These are phyloP conservation scores for Prunus kanzakura DNA, from an alignment of 306 rosid genomes.

Conservation along the genomic window DNA sequence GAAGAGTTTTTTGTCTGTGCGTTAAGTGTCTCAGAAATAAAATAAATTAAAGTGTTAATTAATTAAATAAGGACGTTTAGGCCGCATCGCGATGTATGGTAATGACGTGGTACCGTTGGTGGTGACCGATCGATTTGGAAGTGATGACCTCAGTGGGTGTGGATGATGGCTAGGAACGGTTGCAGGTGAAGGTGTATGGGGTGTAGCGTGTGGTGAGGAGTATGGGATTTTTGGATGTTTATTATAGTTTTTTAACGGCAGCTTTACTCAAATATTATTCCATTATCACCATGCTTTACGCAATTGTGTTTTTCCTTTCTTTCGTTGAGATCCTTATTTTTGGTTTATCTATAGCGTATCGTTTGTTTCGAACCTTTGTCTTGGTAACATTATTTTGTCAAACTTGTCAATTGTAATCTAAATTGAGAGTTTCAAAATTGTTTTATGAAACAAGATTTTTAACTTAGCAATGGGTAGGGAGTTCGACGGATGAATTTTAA, in stretches of 20 bases:
- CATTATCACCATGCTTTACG: slow-evolving; percentile 18
- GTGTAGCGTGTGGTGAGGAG: background rate
- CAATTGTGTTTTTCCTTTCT: slow-evolving; percentile 9
- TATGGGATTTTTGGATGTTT: background rate
- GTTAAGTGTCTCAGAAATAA: slow-evolving; percentile 1
- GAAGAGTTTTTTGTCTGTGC: background rate
- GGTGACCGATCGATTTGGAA: background rate
- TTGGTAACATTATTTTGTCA: too few species aligned
- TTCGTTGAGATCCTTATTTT: background rate
- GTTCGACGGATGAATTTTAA: too few species aligned
- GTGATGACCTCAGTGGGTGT: background rate
- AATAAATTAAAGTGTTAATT: background rate
- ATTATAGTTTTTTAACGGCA: slow-evolving; percentile 23
- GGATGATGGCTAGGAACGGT: background rate
- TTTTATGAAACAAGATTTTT: too few species aligned
- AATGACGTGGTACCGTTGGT: background rate
- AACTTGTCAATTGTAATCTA: too few species aligned
- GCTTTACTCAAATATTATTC: background rate
- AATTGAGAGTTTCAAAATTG: too few species aligned
- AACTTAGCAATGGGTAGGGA: too few species aligned
- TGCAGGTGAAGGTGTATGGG: background rate
- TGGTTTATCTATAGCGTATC: too few species aligned
- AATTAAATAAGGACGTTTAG: background rate
- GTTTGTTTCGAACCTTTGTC: too few species aligned
- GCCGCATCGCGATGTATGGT: background rate